Base-by-base conservation (phyloP, 306 rosid species). In the Quercus wislizeni region DNA sequence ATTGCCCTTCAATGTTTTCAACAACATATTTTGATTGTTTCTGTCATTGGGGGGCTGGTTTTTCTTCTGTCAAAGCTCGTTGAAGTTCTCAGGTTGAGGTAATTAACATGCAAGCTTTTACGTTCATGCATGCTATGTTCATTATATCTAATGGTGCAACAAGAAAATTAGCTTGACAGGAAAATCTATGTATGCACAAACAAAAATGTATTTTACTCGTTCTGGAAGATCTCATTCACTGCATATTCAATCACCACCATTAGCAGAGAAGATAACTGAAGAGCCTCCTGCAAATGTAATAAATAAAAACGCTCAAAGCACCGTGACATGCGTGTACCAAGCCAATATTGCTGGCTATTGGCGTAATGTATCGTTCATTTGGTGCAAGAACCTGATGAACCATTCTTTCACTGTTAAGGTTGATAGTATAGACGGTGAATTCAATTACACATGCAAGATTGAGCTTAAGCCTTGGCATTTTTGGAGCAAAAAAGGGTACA, bases 401-500 rank as follows among this genome's bases (percentile, higher is more conserved):
- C 92, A 94, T 38, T 83, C 91, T 28, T 75, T 94, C 19, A 83
- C 71, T 83, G 71, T 94, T 61, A 83, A 87, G 38, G 58, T 92
- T n/a, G 90, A 92, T 6, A 85, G 89, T 71, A 3, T 75, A 49
- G 88, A 78, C 0, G 94, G 97, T 0, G 93, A 87, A 0, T 78
- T 80, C 41, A 90, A 91, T 41, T 89, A 82, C 84, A 80, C 62
- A 1, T 91, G 94, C 84, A 94, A 88, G 64, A 85, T 94, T 33
- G 97, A 94, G 23, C 87, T 94, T 3, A 94, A 94, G 71, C 97
- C 97, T 0, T 94, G 98, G 98, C 82, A 79, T 64, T 90, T 91
- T 31, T 94, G 98, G 98, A 86, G 87, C 88, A 94, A 91, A 69
- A 94, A 88, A 77, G 97, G 98, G 28, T 92, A 77, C 86, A 94